phyloP scores from a whole-genome alignment of 2,329 filamentous ascomycete species.

The Arthrobotrys entomopaga region DNA sequence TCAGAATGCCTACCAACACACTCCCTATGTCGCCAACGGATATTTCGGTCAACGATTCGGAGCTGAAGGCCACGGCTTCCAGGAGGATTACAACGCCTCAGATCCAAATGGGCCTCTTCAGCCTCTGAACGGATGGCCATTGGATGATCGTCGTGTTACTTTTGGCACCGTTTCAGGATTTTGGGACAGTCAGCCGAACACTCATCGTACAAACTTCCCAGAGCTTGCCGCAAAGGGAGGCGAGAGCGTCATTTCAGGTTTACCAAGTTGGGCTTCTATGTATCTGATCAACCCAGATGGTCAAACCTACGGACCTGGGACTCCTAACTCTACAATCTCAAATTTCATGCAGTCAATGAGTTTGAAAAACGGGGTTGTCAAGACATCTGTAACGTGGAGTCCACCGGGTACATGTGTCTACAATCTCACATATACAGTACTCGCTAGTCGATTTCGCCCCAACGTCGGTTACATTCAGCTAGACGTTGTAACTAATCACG shows the following conservation, averaged over 20 bases:
- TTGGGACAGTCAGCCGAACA: constrained; percentile 70
- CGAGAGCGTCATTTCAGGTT: constrained; percentile 76
- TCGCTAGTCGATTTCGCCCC: constrained; percentile 59
- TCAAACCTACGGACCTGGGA: constrained; percentile 70
- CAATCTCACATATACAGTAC: constrained; percentile 69
- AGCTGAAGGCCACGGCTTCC: constrained; percentile 68
- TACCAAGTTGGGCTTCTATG: constrained; percentile 71
- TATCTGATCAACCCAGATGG: constrained; percentile 58
- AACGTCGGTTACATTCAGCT: constrained; percentile 69
- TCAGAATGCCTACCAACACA: constrained; percentile 65
- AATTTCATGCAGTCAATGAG: constrained; percentile 72
- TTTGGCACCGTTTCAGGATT: constrained; percentile 77
- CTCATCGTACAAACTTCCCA: constrained; percentile 72
- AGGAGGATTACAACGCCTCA: constrained; percentile 56
- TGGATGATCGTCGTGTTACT: constrained; percentile 71
- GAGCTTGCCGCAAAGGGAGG: constrained; percentile 76
- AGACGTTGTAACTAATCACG: constrained; percentile 67
- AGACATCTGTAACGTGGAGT: constrained; percentile 75
- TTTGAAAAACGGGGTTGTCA: constrained; percentile 71
- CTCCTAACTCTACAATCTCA: constrained; percentile 69
- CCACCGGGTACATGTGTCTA: constrained; percentile 67
- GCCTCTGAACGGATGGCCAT: constrained; percentile 73
- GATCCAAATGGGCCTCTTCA: constrained; percentile 51
- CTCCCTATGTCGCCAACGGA: constrained; percentile 71
- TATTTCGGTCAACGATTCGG: constrained; percentile 74